phyloP scores from a whole-genome alignment of 2,329 filamentous ascomycete genomes.

The Cladobotryum protrusum region DNA sequence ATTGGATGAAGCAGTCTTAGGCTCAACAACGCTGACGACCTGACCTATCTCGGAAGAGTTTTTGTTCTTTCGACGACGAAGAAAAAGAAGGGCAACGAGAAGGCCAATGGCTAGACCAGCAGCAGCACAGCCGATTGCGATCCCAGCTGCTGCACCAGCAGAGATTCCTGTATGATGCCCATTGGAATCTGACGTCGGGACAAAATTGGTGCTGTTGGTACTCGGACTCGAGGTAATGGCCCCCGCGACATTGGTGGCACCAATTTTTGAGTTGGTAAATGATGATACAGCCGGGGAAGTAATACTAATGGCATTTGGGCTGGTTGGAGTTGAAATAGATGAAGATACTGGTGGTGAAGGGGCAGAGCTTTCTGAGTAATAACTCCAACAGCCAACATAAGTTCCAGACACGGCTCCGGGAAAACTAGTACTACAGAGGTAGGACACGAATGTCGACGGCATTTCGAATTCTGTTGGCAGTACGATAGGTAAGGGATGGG shows the following conservation, averaged over 20 bases:
- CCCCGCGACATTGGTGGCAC: neutral
- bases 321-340: neutral
- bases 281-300: neutral
- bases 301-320: neutral
- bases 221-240: neutral
- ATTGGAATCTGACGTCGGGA: neutral
- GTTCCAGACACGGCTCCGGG: neutral
- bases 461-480: neutral
- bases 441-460: neutral
- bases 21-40: neutral
- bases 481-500: neutral
- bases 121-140: constrained; percentile 23
- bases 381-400: too few relatives aligned
- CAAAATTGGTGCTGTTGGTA: neutral
- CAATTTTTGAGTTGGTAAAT: neutral
- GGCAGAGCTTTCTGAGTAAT: neutral
- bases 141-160: neutral
- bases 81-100: constrained; percentile 20
- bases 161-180: neutral
- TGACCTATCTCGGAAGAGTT: neutral
- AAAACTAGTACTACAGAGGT: neutral
- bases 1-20: neutral
- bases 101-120: constrained; percentile 23
- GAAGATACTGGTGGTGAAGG: neutral
- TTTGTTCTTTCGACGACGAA: constrained; percentile 13